phyloP scores from a whole-genome alignment of 2,329 filamentous ascomycete species.

The Stenocarpella maydis region DNA sequence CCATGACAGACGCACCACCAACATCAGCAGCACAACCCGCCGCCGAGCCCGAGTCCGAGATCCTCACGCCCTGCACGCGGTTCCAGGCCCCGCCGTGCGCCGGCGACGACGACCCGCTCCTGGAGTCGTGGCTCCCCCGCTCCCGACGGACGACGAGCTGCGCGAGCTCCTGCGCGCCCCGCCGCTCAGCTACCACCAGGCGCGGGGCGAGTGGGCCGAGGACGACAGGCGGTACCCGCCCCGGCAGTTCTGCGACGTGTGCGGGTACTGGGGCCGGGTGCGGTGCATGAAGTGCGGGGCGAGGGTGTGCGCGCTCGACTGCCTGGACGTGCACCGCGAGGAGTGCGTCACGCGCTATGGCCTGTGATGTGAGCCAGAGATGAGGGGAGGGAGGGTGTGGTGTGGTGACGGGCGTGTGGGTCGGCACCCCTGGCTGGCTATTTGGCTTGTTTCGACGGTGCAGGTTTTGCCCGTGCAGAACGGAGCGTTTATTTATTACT shows the following conservation, averaged over 20 bases:
- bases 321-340: slow-evolving; percentile 75
- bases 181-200: slow-evolving; percentile 73
- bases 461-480: background rate
- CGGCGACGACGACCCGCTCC: slow-evolving; percentile 64
- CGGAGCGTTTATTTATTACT: slow-evolving; percentile 1
- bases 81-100: slow-evolving; percentile 51
- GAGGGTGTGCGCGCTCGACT: slow-evolving; percentile 79
- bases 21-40: slow-evolving; percentile 24
- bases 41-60: slow-evolving; percentile 41
- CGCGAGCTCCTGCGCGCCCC: slow-evolving; percentile 69
- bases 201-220: slow-evolving; percentile 56
- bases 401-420: background rate
- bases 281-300: slow-evolving; percentile 81
- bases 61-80: slow-evolving; percentile 47
- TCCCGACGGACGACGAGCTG: slow-evolving; percentile 69
- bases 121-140: slow-evolving; percentile 65
- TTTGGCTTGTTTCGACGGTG: background rate
- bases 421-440: background rate
- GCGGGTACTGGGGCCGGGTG: slow-evolving; percentile 82
- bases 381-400: background rate
- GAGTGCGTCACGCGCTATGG: slow-evolving; percentile 75
- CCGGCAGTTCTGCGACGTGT: slow-evolving; percentile 76
- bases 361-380: slow-evolving; percentile 41
- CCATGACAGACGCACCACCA: slow-evolving; percentile 50
- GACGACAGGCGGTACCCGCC: slow-evolving; percentile 41